Base-by-base conservation (phyloP, 108 stramenopile genomes). In the Aurantiochytrium sp. region DNA sequence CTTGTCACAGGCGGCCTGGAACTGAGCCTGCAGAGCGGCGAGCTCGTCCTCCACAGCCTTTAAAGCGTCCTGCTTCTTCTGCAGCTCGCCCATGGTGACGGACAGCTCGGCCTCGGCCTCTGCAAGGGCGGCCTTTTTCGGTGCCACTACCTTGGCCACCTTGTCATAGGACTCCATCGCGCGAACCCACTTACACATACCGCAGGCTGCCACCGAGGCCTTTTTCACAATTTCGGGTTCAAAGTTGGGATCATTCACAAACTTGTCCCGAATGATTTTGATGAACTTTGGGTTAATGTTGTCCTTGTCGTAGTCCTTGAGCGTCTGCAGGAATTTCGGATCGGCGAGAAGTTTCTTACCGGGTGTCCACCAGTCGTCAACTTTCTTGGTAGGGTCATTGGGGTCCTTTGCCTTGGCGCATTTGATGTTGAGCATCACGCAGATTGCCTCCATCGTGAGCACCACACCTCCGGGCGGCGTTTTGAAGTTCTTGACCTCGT, bases 91-190 rank as follows among this genome's bases (percentile, higher is more conserved):
- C 93, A 93, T 69, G 28, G 93, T 95, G 23, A 57, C 91, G 28
- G 92, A 91, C 19, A 95, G 91, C 58, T 91, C 59, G 35, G 43
- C 87, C 91, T 94, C 92, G 23, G 94, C 94, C 90, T 95, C 92
- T 3, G 91, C 91, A 25, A 95, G 72, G 10, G 92, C 90, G n/a
- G 90, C 91, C 47, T 92, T 90, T 93, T 95, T 95, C 18, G 94
- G 94, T 83, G 94, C 94, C 14, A 95, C 94, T 49, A 93, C 92
- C 35, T 93, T 59, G 18, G 94, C 90, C 4, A 95, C 94, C 25
- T 58, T 88, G 60, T 95, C 92, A 90, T 94, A 95, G 64, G 92
- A 91, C 58, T 95, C 92, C 94, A 95, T 95, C n/a, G 94, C 94
- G 8, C 93, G 91, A 53, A 93, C 92, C 94, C 94, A 95, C 76